phyloP scores from a whole-genome alignment of 768 basidiomycete species.

The Termitomyces sp. region DNA sequence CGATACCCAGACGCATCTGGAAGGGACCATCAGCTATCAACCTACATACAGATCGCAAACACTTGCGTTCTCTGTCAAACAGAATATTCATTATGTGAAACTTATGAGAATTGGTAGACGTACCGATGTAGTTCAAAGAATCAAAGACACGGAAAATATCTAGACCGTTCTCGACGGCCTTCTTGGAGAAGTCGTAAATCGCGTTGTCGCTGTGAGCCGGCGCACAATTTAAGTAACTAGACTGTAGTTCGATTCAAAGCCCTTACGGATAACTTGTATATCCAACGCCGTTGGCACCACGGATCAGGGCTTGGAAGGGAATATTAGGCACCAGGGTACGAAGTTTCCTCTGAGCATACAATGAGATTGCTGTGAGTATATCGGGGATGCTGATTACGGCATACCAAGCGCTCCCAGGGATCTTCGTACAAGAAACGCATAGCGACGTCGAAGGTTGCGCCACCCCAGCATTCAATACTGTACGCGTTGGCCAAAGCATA shows the following conservation, averaged over 20 bases:
- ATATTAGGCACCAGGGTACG: conserved; percentile 98
- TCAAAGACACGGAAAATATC: conserved; percentile 99
- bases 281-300: conserved; percentile 98
- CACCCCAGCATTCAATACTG: conserved; percentile 98
- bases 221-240: neutral
- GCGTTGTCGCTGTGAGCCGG: conserved; percentile 74
- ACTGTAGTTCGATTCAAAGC: neutral
- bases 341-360: conserved; percentile 64
- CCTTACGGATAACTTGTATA: conserved; percentile 97
- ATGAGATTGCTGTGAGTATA: conserved; percentile 7
- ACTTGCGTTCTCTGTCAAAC: conserved; percentile 63
- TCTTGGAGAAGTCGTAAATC: conserved; percentile 99
- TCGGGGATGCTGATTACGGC: conserved; percentile 17
- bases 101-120: conserved; percentile 1
- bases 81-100: conserved; percentile 1
- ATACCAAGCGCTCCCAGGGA: conserved; percentile 95
- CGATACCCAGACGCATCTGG: conserved; percentile 96
- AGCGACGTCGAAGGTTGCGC: conserved; percentile 97
- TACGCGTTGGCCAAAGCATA: conserved; percentile 94
- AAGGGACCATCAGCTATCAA: neutral
- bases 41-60: neutral
- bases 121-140: conserved; percentile 97
- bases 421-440: conserved; percentile 99
- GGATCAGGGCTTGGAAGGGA: conserved; percentile 95
- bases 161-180: conserved; percentile 98